These are phyloP conservation scores for Cicer cuneatum DNA, from an alignment of 306 rosid species.

Conservation along the genomic window DNA sequence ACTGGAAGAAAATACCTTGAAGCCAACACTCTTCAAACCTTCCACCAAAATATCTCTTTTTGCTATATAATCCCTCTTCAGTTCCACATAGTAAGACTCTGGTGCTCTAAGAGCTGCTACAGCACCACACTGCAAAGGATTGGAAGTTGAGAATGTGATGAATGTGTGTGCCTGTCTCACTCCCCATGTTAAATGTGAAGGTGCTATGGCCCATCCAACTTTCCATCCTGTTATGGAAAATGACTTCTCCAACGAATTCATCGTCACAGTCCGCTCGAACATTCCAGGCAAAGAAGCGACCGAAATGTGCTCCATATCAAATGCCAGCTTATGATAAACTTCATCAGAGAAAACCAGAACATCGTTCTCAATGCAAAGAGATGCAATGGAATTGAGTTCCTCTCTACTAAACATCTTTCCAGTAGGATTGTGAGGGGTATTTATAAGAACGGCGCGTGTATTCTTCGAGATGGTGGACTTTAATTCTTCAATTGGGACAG, in stretches of 20 bases:
- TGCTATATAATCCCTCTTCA: conserved; percentile 69
- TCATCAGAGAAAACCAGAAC: conserved; percentile 82
- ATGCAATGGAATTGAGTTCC: conserved; percentile 73
- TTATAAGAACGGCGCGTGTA: conserved; percentile 76
- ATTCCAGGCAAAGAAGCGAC: conserved; percentile 87
- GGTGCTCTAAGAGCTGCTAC: conserved; percentile 84
- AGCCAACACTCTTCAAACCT: conserved; percentile 78
- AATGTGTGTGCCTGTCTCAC: conserved; percentile 67
- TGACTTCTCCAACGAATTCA: conserved; percentile 87
- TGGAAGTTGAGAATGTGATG: conserved; percentile 67
- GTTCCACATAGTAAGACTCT: conserved; percentile 68
- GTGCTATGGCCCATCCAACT: conserved; percentile 92
- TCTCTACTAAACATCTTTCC: conserved; percentile 82
- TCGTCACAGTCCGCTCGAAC: conserved; percentile 83
- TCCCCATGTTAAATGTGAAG: conserved; percentile 80
- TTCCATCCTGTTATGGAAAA: conserved; percentile 92
- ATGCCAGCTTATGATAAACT: conserved; percentile 84
- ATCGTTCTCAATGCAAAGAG: conserved; percentile 88
- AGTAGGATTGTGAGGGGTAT: conserved; percentile 86
- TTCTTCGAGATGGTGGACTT: conserved; percentile 62
- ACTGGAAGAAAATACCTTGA: conserved; percentile 76
- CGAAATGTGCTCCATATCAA: conserved; percentile 87
- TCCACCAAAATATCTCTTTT: conserved; percentile 82
- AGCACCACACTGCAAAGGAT: conserved; percentile 86
- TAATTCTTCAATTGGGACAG: conserved; percentile 68